Conservation (phyloP, 768 basidiomycete species). For the Lactarius pseudohatsudake region DNA sequence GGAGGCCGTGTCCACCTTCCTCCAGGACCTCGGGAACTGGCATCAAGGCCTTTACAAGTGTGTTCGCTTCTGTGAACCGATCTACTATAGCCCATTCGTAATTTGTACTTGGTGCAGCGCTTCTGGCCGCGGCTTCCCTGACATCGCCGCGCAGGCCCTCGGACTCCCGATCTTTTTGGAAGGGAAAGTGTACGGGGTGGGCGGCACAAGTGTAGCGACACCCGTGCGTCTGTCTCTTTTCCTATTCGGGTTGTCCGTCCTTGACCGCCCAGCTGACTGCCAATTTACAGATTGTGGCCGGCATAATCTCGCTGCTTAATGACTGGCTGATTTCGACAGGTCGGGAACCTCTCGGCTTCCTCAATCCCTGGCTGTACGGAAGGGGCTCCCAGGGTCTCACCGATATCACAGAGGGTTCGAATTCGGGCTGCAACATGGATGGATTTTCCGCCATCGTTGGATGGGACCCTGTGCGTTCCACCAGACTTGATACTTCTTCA, state of each 20-base stretch:
- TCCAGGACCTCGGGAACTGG: background rate
- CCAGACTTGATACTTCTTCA: background rate
- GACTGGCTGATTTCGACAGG: background rate
- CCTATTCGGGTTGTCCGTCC: background rate
- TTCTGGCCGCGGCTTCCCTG: background rate
- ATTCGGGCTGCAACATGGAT: background rate
- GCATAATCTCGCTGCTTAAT: no score
- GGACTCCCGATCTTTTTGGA: no score
- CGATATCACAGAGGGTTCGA: background rate
- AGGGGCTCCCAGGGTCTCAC: background rate
- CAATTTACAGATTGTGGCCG: background rate
- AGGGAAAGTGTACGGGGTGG: background rate
- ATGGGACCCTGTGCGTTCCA: background rate
- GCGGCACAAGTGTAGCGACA: background rate
- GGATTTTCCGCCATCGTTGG: background rate
- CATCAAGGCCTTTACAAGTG: background rate
- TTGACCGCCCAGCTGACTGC: background rate
- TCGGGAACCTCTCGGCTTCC: background rate
- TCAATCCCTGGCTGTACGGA: background rate
- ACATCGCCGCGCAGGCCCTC: background rate
- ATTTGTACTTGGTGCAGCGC: background rate
- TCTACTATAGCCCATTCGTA: background rate
- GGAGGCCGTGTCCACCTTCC: background rate
- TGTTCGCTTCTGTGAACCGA: background rate
- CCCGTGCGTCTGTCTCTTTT: background rate